Evolutionary conservation across 495 filamentous ascomycete species (phyloP), one percentile per base, ranked within the genome.

Genomic region (Podospora sp.): DNA sequence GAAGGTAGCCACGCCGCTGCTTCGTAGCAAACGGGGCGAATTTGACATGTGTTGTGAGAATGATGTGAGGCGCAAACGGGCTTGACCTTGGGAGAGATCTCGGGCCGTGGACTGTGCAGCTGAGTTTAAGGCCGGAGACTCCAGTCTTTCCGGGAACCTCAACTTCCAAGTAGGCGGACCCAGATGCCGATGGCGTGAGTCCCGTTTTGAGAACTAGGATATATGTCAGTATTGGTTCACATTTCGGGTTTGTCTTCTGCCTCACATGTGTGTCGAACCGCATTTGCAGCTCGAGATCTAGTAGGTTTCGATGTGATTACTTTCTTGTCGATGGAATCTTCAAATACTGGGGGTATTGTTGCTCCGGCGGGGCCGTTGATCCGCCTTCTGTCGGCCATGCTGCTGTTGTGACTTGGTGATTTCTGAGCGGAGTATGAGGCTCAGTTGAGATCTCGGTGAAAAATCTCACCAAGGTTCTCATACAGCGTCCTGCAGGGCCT

Each of bases 81-180:
- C 91, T 91, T 27, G 91, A 95, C 69, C 92, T 89, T 3, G 96
- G 93, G 36, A 99, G 87, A 8, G 95, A 92, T 61, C 92, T 89
- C 14, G 95, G 95, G 1, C 95, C 95, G 76, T 98, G 95, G 58
- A 98, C 92, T 29, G 92, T 92, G 74, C 92, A 95, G 67, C 89
- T 91, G 53, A 99, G 83, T 78, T 99, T 99, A 71, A 97, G 82
- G 29, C 91, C 88, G 9, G 84, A 82, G 55, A 83, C 83, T 21
- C 81, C 79, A 55, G 81, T 79, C 27, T 81, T 75, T 36, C 81
- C 77, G 51, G 84, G 76, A 36, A 85, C 82, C 76, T 90, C 87
- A 65, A 97, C 87, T 82, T 99, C 95, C 65, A 97, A 84, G 74
- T 97, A 99, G 61, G 96, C 91, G 29, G 94, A 97, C 58, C 95